Base-by-base conservation (phyloP, 2,329 filamentous ascomycete genomes). In the Exutisphaerella laricina region DNA sequence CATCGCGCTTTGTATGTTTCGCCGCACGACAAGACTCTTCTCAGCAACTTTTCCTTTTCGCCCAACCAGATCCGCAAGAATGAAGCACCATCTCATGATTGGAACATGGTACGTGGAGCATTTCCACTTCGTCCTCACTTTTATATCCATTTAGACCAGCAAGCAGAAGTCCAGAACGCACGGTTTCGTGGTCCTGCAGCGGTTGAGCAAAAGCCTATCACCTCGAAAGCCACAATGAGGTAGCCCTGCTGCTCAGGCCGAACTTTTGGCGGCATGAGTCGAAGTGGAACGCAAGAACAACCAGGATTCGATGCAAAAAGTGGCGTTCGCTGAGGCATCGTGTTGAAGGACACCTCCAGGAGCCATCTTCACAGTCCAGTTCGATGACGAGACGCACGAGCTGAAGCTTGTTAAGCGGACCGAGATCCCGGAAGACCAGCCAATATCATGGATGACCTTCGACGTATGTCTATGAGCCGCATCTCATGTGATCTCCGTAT, bases 361-460 rank as follows among this genome's bases (percentile, higher is more conserved):
- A 34, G 85, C 87, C 64, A 92, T 94, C 59, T 92, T 92, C 67
- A 94, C 87, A 0, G 83, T 94, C 47, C 79, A 82, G 48, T 94
- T 94, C 62, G 85, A 94, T 68, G 86, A 90, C 55, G 84, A 89
- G 66, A 79, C 78, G 28, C 70, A 88, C 52, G 82, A 81, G 5
- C 68, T 94, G 48, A 77, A 82, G 54, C 67, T 92, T 58, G 70
- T 94, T 60, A 88, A 90, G 70, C 80, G 83, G 56, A 92, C 86
- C 1, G 79, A 81, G 45, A 92, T 94, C 43, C 83, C 86, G 4
- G 68, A 84, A 39, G 84, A 90, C 51, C 86, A 94, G 67, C 85
- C 88, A 5, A 92, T 94, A 54, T 94, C 87, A 46, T 94, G 88
- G 88, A 90, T 94, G 84, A 83, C 86, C 12, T 90, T 94, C 59